phyloP scores from a whole-genome alignment of 2,329 filamentous ascomycete genomes.

The Penicillium sp. region DNA sequence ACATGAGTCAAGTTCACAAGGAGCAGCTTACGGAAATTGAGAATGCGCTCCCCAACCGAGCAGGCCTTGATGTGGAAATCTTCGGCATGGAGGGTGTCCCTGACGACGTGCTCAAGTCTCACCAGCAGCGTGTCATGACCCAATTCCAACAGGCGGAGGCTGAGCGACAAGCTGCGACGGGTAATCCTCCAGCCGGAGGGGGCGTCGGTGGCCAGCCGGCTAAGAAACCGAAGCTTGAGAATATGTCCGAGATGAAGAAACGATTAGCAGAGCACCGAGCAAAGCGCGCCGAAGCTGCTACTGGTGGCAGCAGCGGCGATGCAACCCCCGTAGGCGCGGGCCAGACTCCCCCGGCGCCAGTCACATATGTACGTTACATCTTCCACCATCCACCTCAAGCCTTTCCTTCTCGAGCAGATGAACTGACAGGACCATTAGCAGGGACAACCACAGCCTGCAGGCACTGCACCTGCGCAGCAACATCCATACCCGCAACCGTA shows the following conservation, averaged over 20 bases:
- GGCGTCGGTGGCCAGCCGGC: slow-evolving; percentile 47
- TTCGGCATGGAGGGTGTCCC: slow-evolving; percentile 98
- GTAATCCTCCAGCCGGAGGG: slow-evolving; percentile 76
- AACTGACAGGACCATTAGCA: slow-evolving; percentile 19
- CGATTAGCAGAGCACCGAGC: slow-evolving; percentile 77
- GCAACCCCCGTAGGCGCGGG: slow-evolving; percentile 58
- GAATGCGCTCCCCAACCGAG: slow-evolving; percentile 85
- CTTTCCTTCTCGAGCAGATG: neutral
- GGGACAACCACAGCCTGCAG: slow-evolving; percentile 33
- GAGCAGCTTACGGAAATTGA: slow-evolving; percentile 85
- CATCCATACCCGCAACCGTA: slow-evolving; percentile 47
- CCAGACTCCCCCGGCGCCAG: slow-evolving; percentile 54
- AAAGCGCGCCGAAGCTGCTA: slow-evolving; percentile 64
- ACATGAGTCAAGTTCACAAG: slow-evolving; percentile 99
- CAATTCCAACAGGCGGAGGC: slow-evolving; percentile 85
- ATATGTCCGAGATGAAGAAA: slow-evolving; percentile 76
- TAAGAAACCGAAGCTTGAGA: slow-evolving; percentile 74
- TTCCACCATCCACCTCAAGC: neutral
- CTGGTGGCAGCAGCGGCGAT: slow-evolving; percentile 61
- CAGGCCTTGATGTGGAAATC: slow-evolving; percentile 88
- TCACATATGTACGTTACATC: slow-evolving; percentile 62
- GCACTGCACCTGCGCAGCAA: slow-evolving; percentile 37
- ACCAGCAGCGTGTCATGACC: slow-evolving; percentile 83
- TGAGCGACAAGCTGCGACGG: slow-evolving; percentile 78
- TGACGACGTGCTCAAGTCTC: slow-evolving; percentile 77